Evolutionary conservation across 176 grass and related monocot species (phyloP).

Genomic region (Chloris gayana): DNA sequence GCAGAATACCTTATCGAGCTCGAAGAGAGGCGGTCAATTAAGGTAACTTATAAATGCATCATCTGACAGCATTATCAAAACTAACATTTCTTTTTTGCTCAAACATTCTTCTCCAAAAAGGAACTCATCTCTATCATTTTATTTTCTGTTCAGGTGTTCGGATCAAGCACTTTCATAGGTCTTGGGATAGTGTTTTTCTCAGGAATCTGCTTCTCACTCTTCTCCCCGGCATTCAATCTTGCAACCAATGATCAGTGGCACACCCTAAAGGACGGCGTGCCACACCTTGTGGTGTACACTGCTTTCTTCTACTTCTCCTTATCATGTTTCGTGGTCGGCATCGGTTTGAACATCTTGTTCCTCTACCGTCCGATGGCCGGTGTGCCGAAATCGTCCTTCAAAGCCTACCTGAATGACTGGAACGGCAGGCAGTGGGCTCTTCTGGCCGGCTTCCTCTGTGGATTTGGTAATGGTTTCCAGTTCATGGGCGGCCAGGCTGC

Average conservation of each 20-base stretch:
- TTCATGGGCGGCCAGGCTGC: slow-evolving; percentile 99
- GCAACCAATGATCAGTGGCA: slow-evolving; percentile 96
- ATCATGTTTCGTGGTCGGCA: slow-evolving; percentile 73
- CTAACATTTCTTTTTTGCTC: background rate
- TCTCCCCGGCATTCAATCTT: slow-evolving; percentile 94
- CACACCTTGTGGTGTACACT: slow-evolving; percentile 88
- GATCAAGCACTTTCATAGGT: slow-evolving; percentile 68
- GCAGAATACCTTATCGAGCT: slow-evolving; percentile 80
- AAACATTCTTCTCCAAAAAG: background rate
- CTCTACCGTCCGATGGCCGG: slow-evolving; percentile 83
- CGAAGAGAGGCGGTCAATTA: slow-evolving; percentile 85
- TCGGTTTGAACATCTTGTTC: slow-evolving; percentile 82
- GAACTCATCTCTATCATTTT: background rate
- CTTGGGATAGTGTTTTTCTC: slow-evolving; percentile 91
- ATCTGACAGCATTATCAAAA: background rate
- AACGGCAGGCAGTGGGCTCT: slow-evolving; percentile 94
- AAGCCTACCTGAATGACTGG: slow-evolving; percentile 86
- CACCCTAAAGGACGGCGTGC: slow-evolving; percentile 69
- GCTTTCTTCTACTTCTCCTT: slow-evolving; percentile 99
- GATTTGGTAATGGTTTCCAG: slow-evolving; percentile 94
- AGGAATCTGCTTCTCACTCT: slow-evolving; percentile 88
- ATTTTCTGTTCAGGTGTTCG: slow-evolving; percentile 42
- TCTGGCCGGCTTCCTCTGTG: slow-evolving; percentile 74
- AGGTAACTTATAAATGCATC: slow-evolving; percentile 42
- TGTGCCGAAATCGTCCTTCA: slow-evolving; percentile 76